phyloP scores from a whole-genome alignment of 2,329 filamentous ascomycete genomes.

The Fusarium subtropicale region DNA sequence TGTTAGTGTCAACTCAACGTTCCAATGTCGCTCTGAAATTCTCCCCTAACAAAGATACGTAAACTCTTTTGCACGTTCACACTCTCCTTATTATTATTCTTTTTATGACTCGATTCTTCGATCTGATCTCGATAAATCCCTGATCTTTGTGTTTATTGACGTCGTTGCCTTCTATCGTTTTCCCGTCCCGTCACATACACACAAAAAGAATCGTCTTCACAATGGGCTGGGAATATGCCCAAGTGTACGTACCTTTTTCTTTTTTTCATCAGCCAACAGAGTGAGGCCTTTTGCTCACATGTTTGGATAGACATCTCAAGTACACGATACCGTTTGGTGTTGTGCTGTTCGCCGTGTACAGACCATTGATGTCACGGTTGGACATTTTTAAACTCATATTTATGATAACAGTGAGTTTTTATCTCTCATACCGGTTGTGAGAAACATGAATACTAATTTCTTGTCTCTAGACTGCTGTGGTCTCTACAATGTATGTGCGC shows the following conservation, averaged over 20 bases:
- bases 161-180: background rate
- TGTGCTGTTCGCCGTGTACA: constrained; percentile 22
- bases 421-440: background rate
- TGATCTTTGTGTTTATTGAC: background rate
- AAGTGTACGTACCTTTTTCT: constrained; percentile 34
- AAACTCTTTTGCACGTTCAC: background rate
- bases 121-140: background rate
- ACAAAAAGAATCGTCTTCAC: constrained; percentile 19
- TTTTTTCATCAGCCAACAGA: background rate
- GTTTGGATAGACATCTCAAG: constrained; percentile 34
- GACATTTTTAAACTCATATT: constrained; percentile 37
- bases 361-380: constrained; percentile 34
- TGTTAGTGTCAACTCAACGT: constrained; percentile 1
- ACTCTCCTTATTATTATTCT: background rate
- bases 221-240: constrained; percentile 43
- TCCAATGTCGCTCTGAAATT: constrained; percentile 4
- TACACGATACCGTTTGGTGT: constrained; percentile 41
- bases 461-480: constrained; percentile 60
- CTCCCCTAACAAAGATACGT: constrained; percentile 5
- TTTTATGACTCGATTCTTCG: background rate
- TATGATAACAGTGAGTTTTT: constrained; percentile 27
- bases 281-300: constrained; percentile 4
- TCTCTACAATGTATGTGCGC: constrained; percentile 65
- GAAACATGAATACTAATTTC: background rate
- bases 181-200: background rate